These are phyloP conservation scores for Brasilioporus rufonigricans DNA, from an alignment of 768 basidiomycete species.

Conservation along the genomic window DNA sequence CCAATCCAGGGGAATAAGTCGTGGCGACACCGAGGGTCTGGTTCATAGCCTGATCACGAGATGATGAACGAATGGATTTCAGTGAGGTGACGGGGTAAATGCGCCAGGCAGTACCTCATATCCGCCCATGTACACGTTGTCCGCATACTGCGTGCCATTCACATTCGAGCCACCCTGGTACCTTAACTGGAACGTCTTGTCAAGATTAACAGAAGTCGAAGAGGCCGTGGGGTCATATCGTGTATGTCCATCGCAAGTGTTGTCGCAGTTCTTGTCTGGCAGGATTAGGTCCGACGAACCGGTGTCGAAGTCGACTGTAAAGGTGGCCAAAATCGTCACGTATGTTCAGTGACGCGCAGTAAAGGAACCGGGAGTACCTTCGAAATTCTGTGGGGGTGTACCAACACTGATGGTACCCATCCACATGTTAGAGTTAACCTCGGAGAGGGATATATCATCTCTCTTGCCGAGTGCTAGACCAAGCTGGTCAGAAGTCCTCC, in stretches of 20 bases:
- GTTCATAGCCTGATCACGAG: conserved; percentile 28
- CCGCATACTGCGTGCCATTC: conserved; percentile 39
- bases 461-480: conserved; percentile 21
- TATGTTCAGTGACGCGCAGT: neutral
- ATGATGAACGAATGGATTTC: neutral
- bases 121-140: conserved; percentile 42
- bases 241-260: conserved; percentile 32
- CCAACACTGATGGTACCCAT: conserved; percentile 46
- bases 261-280: conserved; percentile 28
- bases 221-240: conserved; percentile 30
- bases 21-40: conserved; percentile 47
- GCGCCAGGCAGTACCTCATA: conserved; percentile 27
- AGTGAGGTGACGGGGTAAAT: conserved; percentile 7
- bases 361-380: conserved; percentile 29
- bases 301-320: conserved; percentile 52
- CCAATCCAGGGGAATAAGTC: conserved; percentile 34
- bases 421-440: conserved; percentile 42
- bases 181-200: conserved; percentile 27
- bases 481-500: neutral
- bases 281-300: conserved; percentile 52
- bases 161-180: conserved; percentile 42
- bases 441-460: conserved; percentile 33
- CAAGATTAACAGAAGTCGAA: conserved; percentile 30
- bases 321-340: neutral
- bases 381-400: conserved; percentile 42